A percentile compares a stretch with the other conserved stretches of the same genome.
These are phyloP conservation scores for Jaenimonas drosophilae DNA, from an alignment of 208 protist species.

Conservation along the genomic window DNA sequence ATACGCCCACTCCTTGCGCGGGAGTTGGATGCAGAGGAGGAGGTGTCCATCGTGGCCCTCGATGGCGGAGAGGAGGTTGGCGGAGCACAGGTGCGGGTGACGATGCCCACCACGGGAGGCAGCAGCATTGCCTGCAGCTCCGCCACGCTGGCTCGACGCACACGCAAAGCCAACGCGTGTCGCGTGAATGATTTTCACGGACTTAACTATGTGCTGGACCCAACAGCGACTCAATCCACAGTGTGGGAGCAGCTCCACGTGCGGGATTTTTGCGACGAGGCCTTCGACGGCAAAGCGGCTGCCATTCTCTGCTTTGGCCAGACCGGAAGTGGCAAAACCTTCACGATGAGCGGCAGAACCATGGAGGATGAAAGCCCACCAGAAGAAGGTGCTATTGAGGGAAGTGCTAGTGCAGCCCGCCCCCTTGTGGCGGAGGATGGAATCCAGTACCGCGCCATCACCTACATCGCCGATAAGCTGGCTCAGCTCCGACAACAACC, in stretches of 20 bases:
- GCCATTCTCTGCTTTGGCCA: constrained; percentile 88
- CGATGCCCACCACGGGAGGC: no score
- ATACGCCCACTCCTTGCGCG: constrained; percentile 54
- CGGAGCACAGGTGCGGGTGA: no score
- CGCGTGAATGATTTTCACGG: no score
- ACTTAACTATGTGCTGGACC: no score
- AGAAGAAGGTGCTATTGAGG: constrained; percentile 1
- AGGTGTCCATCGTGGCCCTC: constrained; percentile 6
- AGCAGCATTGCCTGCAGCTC: no score
- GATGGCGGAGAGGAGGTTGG: constrained; percentile 5
- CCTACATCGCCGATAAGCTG: constrained; percentile 32
- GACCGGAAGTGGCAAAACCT: constrained; percentile 87
- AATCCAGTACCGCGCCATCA: constrained; percentile 52
- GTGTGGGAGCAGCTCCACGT: not conserved
- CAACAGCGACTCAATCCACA: not conserved
- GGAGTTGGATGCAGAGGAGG: constrained; percentile 33
- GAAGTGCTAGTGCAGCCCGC: not conserved
- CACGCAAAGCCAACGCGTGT: no score
- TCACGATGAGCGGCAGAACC: constrained; percentile 67
- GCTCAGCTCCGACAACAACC: constrained; percentile 13
- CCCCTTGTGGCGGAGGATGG: constrained; percentile 45
- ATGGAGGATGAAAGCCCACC: not conserved
- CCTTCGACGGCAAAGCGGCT: constrained; percentile 58
- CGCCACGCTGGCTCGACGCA: no score
- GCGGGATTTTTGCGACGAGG: constrained; percentile 54